phyloP scores from a whole-genome alignment of 83 land plant species.

The Picea abies region DNA sequence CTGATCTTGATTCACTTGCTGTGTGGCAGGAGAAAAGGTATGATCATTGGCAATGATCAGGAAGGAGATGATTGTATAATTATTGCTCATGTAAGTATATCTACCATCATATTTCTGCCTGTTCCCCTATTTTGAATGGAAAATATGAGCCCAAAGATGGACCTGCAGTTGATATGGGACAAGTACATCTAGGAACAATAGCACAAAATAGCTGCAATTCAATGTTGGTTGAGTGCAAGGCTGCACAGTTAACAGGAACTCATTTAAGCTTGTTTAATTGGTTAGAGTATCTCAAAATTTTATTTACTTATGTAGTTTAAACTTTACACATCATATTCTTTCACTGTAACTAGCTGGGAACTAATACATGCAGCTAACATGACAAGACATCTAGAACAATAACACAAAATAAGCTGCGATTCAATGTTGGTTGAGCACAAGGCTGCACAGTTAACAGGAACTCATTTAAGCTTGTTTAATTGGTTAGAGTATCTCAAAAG shows the following conservation, averaged over 20 bases:
- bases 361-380: not conserved
- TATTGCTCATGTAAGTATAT: constrained; percentile 70
- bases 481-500: not conserved
- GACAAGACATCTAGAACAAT: not conserved
- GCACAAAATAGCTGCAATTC: not conserved
- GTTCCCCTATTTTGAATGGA: not conserved
- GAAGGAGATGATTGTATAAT: constrained; percentile 96
- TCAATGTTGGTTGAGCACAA: not conserved
- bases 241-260: not conserved
- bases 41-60: constrained; percentile 96
- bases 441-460: not conserved
- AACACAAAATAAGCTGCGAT: not conserved
- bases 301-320: not conserved
- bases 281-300: not conserved
- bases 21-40: constrained; percentile 87
- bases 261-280: not conserved
- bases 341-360: not conserved
- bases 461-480: not conserved
- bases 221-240: not conserved
- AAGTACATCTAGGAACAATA: not conserved
- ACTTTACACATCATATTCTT: no score
- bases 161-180: not conserved
- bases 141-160: not conserved
- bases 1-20: not conserved
- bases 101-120: constrained; percentile 10